phyloP scores from a whole-genome alignment of 192 early-diverging fungal species.

The Backusella macrospora region DNA sequence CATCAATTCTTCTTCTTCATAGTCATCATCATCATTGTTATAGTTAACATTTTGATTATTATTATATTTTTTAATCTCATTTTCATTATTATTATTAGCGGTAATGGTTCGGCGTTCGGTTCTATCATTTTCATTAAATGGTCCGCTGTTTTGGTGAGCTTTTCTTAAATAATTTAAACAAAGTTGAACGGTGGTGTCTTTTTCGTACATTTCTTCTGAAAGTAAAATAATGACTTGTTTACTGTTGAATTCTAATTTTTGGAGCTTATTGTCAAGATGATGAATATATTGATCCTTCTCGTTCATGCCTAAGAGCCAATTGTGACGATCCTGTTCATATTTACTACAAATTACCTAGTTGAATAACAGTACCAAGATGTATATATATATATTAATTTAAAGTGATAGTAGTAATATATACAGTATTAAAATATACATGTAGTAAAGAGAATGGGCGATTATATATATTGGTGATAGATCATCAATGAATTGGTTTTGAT shows the following conservation, averaged over 20 bases:
- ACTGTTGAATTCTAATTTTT: neutral
- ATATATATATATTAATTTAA: neutral
- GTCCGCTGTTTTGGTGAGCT: neutral
- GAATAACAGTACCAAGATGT: neutral
- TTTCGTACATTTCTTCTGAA: neutral
- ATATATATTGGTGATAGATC: neutral
- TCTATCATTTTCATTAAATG: too few species aligned
- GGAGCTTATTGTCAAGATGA: neutral
- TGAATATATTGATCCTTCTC: neutral
- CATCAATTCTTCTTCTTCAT: neutral
- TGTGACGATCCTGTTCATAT: neutral
- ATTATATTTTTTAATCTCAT: too few species aligned
- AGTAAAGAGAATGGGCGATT: too few species aligned
- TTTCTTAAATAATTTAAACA: slow-evolving; percentile 9
- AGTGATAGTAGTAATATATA: too few species aligned
- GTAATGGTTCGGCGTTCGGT: neutral
- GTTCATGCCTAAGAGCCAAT: neutral
- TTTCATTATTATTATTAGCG: neutral
- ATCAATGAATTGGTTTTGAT: neutral
- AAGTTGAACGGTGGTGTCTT: neutral
- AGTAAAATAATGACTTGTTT: slow-evolving; percentile 11
- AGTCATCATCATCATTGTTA: neutral
- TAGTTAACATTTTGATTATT: neutral
- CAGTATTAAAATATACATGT: too few species aligned
- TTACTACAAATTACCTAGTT: neutral